These are phyloP conservation scores for Samsoniella hepiali DNA, from an alignment of 2,329 filamentous ascomycete species.

Conservation along the genomic window DNA sequence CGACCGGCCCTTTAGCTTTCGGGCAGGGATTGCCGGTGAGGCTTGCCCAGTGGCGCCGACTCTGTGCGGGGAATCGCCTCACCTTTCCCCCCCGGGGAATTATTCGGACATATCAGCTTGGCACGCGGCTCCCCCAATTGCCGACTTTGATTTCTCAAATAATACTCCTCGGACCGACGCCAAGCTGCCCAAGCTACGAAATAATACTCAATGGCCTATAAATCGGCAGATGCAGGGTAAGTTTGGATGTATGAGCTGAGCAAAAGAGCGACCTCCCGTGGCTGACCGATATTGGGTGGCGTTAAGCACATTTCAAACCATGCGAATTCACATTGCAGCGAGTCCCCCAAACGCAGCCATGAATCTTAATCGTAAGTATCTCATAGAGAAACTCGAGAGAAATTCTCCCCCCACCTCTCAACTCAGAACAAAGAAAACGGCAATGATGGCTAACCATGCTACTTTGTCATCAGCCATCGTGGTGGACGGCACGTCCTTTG, in stretches of 20 bases:
- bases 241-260: not conserved
- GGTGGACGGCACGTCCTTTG: constrained; percentile 52
- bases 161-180: not conserved
- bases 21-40: not conserved
- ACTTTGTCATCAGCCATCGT: constrained; percentile 43
- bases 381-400: too few species aligned
- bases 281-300: not conserved
- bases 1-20: not conserved
- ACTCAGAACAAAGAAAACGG: too few species aligned
- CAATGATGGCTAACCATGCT: not conserved
- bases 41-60: not conserved
- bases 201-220: not conserved
- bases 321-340: not conserved
- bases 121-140: not conserved
- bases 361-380: not conserved
- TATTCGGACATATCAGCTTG: not conserved
- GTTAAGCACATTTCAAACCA: not conserved
- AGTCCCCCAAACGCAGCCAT: too few species aligned
- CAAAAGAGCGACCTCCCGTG: not conserved
- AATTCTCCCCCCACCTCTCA: too few species aligned
- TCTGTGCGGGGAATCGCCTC: not conserved
- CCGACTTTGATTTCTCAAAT: not conserved
- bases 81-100: not conserved
- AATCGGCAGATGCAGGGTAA: not conserved
- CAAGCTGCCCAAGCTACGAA: too few species aligned